Percentiles rank a stretch among this genome's conserved stretches.
phyloP scores from a whole-genome alignment of 305 asterid genomes.

The Ajuga reptans region DNA sequence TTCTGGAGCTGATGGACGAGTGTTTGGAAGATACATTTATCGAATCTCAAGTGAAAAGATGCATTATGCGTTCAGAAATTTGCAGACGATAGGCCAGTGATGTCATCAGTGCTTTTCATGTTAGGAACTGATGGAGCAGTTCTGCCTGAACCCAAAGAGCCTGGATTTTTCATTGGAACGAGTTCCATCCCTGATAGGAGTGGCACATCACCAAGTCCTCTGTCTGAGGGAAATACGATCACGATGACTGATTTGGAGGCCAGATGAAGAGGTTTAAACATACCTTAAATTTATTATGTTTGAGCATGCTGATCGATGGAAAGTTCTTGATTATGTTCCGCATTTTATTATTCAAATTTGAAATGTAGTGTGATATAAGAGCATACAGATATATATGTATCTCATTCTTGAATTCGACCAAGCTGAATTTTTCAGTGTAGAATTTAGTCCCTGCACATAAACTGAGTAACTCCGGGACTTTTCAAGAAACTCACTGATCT shows the following conservation, averaged over 20 bases:
- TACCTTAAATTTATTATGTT: no score
- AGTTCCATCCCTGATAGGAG: neutral
- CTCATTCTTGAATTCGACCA: no score
- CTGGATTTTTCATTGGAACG: neutral
- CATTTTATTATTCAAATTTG: no score
- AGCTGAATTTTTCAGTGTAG: no score
- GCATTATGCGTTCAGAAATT: conserved; percentile 27
- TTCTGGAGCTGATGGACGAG: neutral
- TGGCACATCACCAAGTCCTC: neutral
- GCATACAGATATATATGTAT: no score
- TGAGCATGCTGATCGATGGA: no score
- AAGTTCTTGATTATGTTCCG: no score
- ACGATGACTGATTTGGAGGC: conserved; percentile 20
- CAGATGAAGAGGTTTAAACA: neutral
- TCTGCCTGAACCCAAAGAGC: conserved; percentile 28
- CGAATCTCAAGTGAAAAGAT: conserved; percentile 23
- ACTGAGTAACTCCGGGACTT: no score
- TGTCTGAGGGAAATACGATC: neutral
- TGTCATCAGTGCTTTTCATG: conserved; percentile 31
- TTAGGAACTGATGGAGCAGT: conserved; percentile 22
- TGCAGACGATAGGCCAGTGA: conserved; percentile 24
- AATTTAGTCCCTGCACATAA: no score
- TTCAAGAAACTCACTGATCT: no score
- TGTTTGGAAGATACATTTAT: neutral
- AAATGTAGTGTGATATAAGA: no score